phyloP scores from a whole-genome alignment of 73 alveolate genomes.

The Breviolum minutum region DNA sequence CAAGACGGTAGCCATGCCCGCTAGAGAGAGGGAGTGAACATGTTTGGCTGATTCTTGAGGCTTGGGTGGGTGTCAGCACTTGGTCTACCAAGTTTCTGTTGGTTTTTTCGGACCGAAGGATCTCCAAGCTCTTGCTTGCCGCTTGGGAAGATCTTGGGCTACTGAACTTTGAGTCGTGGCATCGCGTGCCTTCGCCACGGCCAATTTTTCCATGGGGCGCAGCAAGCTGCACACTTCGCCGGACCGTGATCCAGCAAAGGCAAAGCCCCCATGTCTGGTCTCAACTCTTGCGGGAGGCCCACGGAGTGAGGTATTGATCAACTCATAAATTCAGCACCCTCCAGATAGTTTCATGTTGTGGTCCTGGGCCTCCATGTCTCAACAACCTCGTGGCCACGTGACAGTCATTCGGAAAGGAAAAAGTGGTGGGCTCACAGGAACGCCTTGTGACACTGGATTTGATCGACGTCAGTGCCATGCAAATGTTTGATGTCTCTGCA shows the following conservation, averaged over 20 bases:
- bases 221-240: not conserved
- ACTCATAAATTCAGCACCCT: too few relatives aligned
- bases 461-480: too few relatives aligned
- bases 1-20: not conserved
- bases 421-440: not conserved
- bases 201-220: not conserved
- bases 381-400: not conserved
- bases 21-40: not conserved
- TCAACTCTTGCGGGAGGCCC: slow-evolving; percentile 23
- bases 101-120: not conserved
- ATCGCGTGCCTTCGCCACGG: not conserved
- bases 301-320: not conserved
- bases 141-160: slow-evolving; percentile 46
- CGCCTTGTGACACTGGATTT: too few relatives aligned
- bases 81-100: not conserved
- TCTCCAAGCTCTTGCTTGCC: slow-evolving; percentile 22
- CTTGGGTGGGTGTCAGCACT: not conserved
- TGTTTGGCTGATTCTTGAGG: not conserved
- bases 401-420: not conserved
- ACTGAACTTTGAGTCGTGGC: not conserved
- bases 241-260: slow-evolving; percentile 55
- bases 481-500: too few relatives aligned
- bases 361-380: slow-evolving; percentile 21
- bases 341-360: too few relatives aligned
- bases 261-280: not conserved